Evolutionary conservation across 495 filamentous ascomycete genomes (phyloP).

Genomic region (Lepraria neglecta): DNA sequence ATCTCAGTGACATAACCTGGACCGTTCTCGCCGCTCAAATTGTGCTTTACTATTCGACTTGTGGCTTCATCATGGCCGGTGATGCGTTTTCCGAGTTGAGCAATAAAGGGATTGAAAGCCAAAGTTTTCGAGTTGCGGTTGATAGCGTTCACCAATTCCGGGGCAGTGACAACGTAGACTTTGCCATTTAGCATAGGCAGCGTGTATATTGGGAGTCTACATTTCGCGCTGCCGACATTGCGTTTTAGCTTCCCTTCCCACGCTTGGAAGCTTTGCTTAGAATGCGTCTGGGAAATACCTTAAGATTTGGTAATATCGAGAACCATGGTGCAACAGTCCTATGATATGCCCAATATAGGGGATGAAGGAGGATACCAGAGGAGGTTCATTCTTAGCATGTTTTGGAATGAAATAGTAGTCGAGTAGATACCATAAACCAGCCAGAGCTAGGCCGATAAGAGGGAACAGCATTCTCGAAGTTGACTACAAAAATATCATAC

Average conservation of each 20-base stretch:
- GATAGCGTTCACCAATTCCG: constrained; percentile 35
- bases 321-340: constrained; percentile 36
- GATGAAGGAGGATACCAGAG: constrained; percentile 33
- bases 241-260: not conserved
- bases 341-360: constrained; percentile 43
- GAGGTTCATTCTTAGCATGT: constrained; percentile 41
- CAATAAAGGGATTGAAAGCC: constrained; percentile 37
- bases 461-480: not conserved
- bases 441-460: not conserved
- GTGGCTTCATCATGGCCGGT: constrained; percentile 13
- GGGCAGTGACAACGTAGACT: constrained; percentile 41
- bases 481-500: too few species aligned
- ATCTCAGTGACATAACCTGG: constrained; percentile 19
- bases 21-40: constrained; percentile 21
- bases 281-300: constrained; percentile 6
- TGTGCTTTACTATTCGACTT: constrained; percentile 14
- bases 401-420: constrained; percentile 9
- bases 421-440: not conserved
- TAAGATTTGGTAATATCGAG: constrained; percentile 31
- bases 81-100: constrained; percentile 23
- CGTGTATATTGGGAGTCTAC: constrained; percentile 35
- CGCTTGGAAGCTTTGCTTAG: not conserved
- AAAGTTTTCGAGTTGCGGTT: constrained; percentile 39
- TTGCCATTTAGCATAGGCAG: constrained; percentile 37
- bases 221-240: constrained; percentile 9